Percentiles rank a stretch among this genome's conserved stretches.
Conservation (phyloP, 2,329 filamentous ascomycete species). For the Ophiosphaerella korrae region DNA sequence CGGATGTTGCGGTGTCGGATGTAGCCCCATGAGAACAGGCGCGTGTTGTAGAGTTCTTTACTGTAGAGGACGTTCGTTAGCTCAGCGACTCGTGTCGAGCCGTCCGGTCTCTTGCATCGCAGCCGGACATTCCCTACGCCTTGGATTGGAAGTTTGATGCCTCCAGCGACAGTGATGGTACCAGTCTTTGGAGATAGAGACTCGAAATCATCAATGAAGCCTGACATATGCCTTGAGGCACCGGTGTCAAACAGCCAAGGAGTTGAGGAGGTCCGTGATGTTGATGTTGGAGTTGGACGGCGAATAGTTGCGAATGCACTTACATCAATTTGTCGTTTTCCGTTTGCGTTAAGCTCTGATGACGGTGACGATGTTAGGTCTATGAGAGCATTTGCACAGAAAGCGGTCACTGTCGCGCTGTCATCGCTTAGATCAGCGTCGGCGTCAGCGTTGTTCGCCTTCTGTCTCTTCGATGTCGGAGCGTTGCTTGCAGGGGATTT, state of each 20-base stretch:
- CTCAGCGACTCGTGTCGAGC: constrained; percentile 1
- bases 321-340: too few relatives aligned
- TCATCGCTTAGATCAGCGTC: too few relatives aligned
- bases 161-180: constrained; percentile 5
- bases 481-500: too few relatives aligned
- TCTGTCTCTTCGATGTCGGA: constrained; percentile 6
- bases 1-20: neutral
- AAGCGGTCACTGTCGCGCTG: neutral
- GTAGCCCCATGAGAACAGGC: constrained; percentile 6
- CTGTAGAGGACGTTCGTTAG: constrained; percentile 14
- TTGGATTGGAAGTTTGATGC: constrained; percentile 9
- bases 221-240: constrained; percentile 10
- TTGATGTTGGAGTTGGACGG: neutral
- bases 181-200: neutral
- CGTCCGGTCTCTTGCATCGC: constrained; percentile 2
- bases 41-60: constrained; percentile 7
- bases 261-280: neutral
- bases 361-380: too few relatives aligned
- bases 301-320: constrained; percentile 3
- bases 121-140: constrained; percentile 4
- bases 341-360: too few relatives aligned
- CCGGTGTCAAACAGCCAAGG: constrained; percentile 13
- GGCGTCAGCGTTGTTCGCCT: neutral
- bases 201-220: constrained; percentile 9
- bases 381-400: neutral